Evolutionary conservation across 495 filamentous ascomycete genomes (phyloP).

Genomic region (Neurospora sp.): DNA sequence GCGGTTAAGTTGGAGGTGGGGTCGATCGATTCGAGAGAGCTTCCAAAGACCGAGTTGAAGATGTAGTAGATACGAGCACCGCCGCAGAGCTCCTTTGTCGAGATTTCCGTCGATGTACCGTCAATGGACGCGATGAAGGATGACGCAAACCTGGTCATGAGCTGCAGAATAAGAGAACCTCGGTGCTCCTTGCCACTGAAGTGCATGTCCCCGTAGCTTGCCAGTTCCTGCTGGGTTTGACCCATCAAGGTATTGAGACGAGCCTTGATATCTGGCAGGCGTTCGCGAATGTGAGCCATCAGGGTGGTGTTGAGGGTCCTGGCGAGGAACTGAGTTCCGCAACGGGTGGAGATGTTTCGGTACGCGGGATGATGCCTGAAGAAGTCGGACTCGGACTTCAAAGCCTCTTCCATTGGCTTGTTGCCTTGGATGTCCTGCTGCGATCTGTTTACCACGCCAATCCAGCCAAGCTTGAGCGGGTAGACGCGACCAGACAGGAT

Average conservation of each 20-base stretch:
- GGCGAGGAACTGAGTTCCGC: constrained; percentile 89
- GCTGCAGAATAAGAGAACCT: constrained; percentile 85
- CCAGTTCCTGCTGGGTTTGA: constrained; percentile 96
- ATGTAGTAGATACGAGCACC: constrained; percentile 98
- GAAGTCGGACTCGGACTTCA: constrained; percentile 87
- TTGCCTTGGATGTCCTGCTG: constrained; percentile 97
- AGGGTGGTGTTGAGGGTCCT: constrained; percentile 92
- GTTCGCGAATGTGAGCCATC: constrained; percentile 93
- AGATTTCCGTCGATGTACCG: constrained; percentile 95
- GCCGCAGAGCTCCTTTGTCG: constrained; percentile 95
- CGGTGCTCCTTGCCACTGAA: constrained; percentile 97
- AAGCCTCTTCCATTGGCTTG: constrained; percentile 79
- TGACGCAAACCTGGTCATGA: constrained; percentile 97
- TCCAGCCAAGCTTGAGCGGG: constrained; percentile 93
- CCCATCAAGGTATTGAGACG: constrained; percentile 97
- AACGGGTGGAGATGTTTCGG: constrained; percentile 86
- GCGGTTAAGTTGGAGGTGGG: constrained; percentile 90
- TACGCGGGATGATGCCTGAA: constrained; percentile 97
- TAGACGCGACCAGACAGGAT: constrained; percentile 95
- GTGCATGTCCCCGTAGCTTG: constrained; percentile 95
- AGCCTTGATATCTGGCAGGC: constrained; percentile 95
- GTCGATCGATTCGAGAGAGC: constrained; percentile 90
- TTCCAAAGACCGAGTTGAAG: constrained; percentile 98
- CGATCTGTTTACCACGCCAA: constrained; percentile 94
- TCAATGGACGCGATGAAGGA: constrained; percentile 99